These are phyloP conservation scores for Yamadazyma laniorum DNA, from an alignment of 805 yeast species.

Conservation along the genomic window DNA sequence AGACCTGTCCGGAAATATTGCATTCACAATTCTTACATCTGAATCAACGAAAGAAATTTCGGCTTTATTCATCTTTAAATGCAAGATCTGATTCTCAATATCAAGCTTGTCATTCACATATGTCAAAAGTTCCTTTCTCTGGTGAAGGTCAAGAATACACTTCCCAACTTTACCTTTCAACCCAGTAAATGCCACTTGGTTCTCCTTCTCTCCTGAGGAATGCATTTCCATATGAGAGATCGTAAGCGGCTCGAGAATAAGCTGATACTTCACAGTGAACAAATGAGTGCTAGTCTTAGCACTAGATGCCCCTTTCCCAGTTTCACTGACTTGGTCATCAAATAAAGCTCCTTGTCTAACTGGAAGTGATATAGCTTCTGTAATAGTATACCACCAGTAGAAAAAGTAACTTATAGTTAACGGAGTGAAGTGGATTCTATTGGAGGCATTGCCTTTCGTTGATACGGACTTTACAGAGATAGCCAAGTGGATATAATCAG, in stretches of 20 bases:
- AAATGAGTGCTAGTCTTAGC: constrained; percentile 40
- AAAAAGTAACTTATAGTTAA: constrained; percentile 37
- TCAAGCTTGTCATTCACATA: constrained; percentile 39
- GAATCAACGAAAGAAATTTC: constrained; percentile 68
- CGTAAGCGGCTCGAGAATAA: constrained; percentile 39
- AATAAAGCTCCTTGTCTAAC: constrained; percentile 36
- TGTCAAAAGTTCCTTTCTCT: constrained; percentile 33
- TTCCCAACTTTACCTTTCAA: constrained; percentile 33
- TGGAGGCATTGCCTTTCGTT: constrained; percentile 27
- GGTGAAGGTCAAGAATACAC: constrained; percentile 40
- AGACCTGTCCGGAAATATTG: constrained; percentile 59
- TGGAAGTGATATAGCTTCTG: constrained; percentile 33
- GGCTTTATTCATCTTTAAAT: constrained; percentile 61
- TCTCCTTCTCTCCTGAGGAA: constrained; percentile 21
- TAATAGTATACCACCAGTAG: constrained; percentile 42
- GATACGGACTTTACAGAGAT: constrained; percentile 37
- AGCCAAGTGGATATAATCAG: constrained; percentile 69
- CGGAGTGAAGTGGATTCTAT: constrained; percentile 40
- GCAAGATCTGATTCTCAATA: constrained; percentile 39
- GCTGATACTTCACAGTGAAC: constrained; percentile 40
- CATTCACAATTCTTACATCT: constrained; percentile 66
- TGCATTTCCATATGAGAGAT: constrained; percentile 38
- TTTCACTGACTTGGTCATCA: constrained; percentile 11
- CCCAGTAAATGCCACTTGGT: constrained; percentile 36
- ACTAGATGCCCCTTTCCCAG: constrained; percentile 19